Evolutionary conservation across 768 basidiomycete genomes (phyloP).

Genomic region (Pholiota microspora): DNA sequence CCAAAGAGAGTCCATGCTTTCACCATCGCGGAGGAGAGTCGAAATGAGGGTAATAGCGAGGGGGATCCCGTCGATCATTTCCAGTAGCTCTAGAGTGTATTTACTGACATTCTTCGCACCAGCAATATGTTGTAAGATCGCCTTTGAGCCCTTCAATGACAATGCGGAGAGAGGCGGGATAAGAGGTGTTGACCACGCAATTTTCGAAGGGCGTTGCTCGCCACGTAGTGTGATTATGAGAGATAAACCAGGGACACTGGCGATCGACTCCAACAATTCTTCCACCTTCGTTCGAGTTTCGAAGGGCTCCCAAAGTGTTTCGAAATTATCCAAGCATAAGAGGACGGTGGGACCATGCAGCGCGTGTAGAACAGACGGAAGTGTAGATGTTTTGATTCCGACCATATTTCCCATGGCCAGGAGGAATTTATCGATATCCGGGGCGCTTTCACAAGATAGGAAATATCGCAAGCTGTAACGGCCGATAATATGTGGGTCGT

Average conservation of each 20-base stretch:
- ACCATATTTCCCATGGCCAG: not conserved
- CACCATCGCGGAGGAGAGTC: slow-evolving; percentile 29
- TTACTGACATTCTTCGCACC: slow-evolving; percentile 17
- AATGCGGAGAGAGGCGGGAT: slow-evolving; percentile 16
- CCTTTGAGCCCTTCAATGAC: slow-evolving; percentile 20
- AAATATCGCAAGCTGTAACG: slow-evolving; percentile 23
- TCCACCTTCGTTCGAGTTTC: not conserved
- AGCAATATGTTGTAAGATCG: slow-evolving; percentile 26
- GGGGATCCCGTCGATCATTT: slow-evolving; percentile 30
- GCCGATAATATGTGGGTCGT: slow-evolving; percentile 17
- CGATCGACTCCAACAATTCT: not conserved
- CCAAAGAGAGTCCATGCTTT: slow-evolving; percentile 27
- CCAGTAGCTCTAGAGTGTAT: slow-evolving; percentile 22
- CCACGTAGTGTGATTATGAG: not conserved
- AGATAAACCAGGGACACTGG: not conserved
- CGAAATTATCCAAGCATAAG: not conserved
- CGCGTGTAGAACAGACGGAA: not conserved
- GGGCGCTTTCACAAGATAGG: slow-evolving; percentile 25
- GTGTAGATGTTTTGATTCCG: not conserved
- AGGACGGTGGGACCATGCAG: not conserved
- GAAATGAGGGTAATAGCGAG: slow-evolving; percentile 32
- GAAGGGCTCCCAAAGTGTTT: not conserved
- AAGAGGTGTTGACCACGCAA: not conserved
- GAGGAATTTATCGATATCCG: not conserved
- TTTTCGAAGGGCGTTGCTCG: not conserved